Evolutionary conservation across 768 basidiomycete species (phyloP).

Genomic region (Leucocoprinus leucothites): DNA sequence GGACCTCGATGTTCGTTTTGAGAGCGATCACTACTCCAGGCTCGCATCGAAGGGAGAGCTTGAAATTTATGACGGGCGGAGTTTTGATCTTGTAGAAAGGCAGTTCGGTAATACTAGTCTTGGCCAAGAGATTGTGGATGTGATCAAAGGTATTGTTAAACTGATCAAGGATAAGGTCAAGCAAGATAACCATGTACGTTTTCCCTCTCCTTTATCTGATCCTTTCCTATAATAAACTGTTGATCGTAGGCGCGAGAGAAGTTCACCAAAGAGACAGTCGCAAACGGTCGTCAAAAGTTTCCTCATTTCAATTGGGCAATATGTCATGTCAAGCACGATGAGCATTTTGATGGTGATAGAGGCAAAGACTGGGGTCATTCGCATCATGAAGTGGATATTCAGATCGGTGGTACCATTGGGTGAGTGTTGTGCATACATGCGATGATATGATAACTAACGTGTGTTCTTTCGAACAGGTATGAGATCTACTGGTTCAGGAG

Average conservation of each 20-base stretch:
- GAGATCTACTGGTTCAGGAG: slow-evolving; percentile 18
- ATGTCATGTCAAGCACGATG: background rate
- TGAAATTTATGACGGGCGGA: no score
- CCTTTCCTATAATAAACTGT: background rate
- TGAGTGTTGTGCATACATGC: no score
- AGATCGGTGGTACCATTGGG: background rate
- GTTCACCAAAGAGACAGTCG: background rate
- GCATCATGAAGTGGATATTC: slow-evolving; percentile 3
- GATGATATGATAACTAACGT: no score
- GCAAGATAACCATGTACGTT: background rate
- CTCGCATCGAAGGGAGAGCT: no score
- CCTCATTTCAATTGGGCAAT: background rate
- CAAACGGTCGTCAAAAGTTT: background rate
- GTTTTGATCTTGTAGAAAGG: background rate
- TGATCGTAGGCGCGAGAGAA: background rate
- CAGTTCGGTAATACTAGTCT: background rate
- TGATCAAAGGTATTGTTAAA: background rate
- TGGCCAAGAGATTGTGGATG: background rate
- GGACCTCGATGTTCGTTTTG: background rate
- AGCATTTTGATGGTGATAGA: background rate
- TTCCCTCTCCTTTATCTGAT: background rate
- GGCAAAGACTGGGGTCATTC: background rate
- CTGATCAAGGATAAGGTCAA: background rate
- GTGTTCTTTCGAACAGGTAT: no score
- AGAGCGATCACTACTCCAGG: background rate